Evolutionary conservation across 345 rosid species (phyloP), one percentile per base, ranked within the genome.

Genomic region (Viola odorata): DNA sequence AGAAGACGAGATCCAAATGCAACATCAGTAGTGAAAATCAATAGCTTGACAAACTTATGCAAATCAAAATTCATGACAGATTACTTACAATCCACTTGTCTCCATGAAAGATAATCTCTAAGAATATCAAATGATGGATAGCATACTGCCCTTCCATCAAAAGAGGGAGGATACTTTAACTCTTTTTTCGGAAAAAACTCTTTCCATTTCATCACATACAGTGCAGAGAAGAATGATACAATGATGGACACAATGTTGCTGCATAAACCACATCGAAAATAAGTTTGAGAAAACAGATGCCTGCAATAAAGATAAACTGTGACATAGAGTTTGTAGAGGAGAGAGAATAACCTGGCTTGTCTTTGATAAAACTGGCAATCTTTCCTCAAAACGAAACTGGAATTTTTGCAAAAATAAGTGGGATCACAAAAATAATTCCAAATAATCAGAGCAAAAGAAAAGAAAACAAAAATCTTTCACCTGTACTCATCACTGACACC

Each of bases 401-500:
- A 78, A 73, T 41, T 23, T n/a, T 23, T 9, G 62, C 0, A 59
- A 57, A 51, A 55, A 64, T 58, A 58, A 49, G 67, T 60, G 37
- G 55, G 11, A 57, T 64, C 58, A 75, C 37, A 49, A 7, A 55
- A 60, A 37, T 8, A 5, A 4, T 40, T 23, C 1, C 32, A 71
- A 23, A 23, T 23, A 23, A 71, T 23, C 38, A 57, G n/a, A 64
- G 23, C 10, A 44, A 64, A 3, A 15, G 13, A 36, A 12, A 38
- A 37, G 23, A 55, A 16, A 55, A 53, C 45, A 53, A 45, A 66
- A 44, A 72, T n/a, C 0, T 23, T 9, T 14, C 64, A 87, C 91
- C 97, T 94, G 77, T 94, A 94, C 81, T 90, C 97, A 70, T 89
- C 96, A 69, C 97, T 92, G 55, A 82, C 95, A 53, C 96, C 95